Evolutionary conservation across 495 filamentous ascomycete species (phyloP), one percentile per base, ranked within the genome.

Genomic region (Penicillium nucicola): DNA sequence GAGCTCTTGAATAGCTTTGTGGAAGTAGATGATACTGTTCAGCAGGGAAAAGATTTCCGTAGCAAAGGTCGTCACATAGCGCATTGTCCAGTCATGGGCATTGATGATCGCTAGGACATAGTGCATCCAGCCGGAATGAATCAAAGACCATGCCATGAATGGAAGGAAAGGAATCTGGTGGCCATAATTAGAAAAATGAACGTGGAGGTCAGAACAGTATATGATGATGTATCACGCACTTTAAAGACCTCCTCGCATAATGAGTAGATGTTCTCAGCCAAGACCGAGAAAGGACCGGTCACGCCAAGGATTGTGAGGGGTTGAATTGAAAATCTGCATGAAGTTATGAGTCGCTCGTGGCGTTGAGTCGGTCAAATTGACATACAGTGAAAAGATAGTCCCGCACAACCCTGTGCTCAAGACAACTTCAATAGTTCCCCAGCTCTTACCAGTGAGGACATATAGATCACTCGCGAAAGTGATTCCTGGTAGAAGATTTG

Each of bases 51-150:
- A 88, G 18, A 87, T 84, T 57, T 89, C 85, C 13, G 80, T 85
- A 20, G 77, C 81, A 57, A 88, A 88, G 5, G 76, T 85, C 0
- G 85, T 89, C 18, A 89, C 85, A 58, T 89, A 88, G 46, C 81
- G 76, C 85, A 89, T 89, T 2, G 85, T 87, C 83, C 82, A 89
- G 65, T 88, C 84, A 51, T 87, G 85, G 17, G 84, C 85, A 62
- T 89, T 88, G 56, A 87, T 76, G 33, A 87, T 80, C 41, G 85
- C 85, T 14, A 88, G 68, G 5, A 88, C 58, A 60, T 81, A 85
- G 57, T 85, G 84, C 71, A 88, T 78, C 85, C 85, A 88, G 10
- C 67, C 78, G 20, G 86, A 77, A 62, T 88, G 85, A 42, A 88
- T 86, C 25, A 85, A 72, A 8, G 81, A 79, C 86, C 85, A 89